Base-by-base conservation (phyloP, 345 rosid genomes). In the Salix arbutifolia region DNA sequence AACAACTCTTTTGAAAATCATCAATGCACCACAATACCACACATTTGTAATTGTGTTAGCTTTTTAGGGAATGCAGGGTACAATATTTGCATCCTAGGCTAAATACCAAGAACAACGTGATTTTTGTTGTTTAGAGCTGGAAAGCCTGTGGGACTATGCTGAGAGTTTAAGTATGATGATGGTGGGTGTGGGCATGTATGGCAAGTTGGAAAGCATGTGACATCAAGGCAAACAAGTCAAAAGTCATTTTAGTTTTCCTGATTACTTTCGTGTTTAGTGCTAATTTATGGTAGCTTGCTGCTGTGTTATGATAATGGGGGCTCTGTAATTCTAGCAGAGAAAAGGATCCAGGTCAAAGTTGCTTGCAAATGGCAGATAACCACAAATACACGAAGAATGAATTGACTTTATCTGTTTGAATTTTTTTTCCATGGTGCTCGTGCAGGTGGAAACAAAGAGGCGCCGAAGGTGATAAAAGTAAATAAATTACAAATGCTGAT, bases 391-490 rank as follows among this genome's bases (percentile, higher is more conserved):
- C 35, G 19, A 66, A 19, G 21, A 12, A 42, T 67, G 74, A 61
- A 37, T n/a, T 26, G 10, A 52, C 53, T 30, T 28, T 31, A 3
- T 26, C 38, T 9, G 5, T 33, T 52, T 76, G n/a, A 71, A 40
- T 10, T 13, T 56, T 31, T 6, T 37, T 46, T 9, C 64, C 30
- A 21, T 70, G 67, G 28, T 64, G 52, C 73, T 70, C 23, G 80
- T 77, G 72, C 91, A 91, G 96, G 96, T 88, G 84, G 96, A 88
- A 68, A 78, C 92, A 30, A 91, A 91, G 81, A 84, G 96, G 21
- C 86, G 89, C 2, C 86, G 96, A 76, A 87, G 93, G 80, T 81
- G 80, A 79, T 37, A 42, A 35, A 76, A 44, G 62, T 62, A 30
- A 30, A 50, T 60, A 75, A 56, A 31, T 5, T 14, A 35, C 72